Evolutionary conservation across 1,284 basidiomycete species (phyloP).

Genomic region (Malassezia psittaci): DNA sequence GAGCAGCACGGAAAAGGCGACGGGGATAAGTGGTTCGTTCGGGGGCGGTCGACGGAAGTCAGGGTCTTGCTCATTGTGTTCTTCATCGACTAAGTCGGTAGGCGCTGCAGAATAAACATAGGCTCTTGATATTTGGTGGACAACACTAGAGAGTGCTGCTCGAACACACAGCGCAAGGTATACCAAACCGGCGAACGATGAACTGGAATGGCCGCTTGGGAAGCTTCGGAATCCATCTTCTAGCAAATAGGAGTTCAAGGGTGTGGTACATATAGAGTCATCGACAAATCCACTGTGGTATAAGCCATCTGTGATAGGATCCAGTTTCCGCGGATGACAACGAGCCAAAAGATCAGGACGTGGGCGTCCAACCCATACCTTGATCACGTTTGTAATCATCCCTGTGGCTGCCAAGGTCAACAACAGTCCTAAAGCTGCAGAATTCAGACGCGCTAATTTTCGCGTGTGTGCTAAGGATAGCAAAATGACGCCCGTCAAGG

Average conservation of each 20-base stretch:
- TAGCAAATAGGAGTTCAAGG: conserved; percentile 15
- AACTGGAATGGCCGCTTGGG: conserved; percentile 82
- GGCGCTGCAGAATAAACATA: background rate
- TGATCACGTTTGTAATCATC: conserved; percentile 70
- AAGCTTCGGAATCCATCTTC: conserved; percentile 74
- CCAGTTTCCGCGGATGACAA: conserved; percentile 67
- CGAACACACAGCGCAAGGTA: conserved; percentile 69
- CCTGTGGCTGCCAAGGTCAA: conserved; percentile 67
- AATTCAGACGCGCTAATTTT: conserved; percentile 80
- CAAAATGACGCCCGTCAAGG: conserved; percentile 52
- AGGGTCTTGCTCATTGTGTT: background rate
- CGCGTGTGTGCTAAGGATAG: conserved; percentile 63
- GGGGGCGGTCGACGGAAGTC: background rate
- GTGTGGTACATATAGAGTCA: conserved; percentile 64
- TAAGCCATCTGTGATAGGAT: conserved; percentile 55
- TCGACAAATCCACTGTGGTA: conserved; percentile 53
- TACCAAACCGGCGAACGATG: conserved; percentile 82
- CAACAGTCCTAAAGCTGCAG: conserved; percentile 64
- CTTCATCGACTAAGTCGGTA: background rate
- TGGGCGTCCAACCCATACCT: conserved; percentile 71
- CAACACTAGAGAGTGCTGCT: background rate
- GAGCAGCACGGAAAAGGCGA: conserved; percentile 42
- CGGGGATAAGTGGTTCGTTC: background rate
- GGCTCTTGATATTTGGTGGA: background rate
- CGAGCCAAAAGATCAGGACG: conserved; percentile 56